A percentile compares a stretch with the other conserved stretches of the same genome.
These are phyloP conservation scores for Colletotrichum sp. DNA, from an alignment of 2,329 filamentous ascomycete species.

Conservation along the genomic window DNA sequence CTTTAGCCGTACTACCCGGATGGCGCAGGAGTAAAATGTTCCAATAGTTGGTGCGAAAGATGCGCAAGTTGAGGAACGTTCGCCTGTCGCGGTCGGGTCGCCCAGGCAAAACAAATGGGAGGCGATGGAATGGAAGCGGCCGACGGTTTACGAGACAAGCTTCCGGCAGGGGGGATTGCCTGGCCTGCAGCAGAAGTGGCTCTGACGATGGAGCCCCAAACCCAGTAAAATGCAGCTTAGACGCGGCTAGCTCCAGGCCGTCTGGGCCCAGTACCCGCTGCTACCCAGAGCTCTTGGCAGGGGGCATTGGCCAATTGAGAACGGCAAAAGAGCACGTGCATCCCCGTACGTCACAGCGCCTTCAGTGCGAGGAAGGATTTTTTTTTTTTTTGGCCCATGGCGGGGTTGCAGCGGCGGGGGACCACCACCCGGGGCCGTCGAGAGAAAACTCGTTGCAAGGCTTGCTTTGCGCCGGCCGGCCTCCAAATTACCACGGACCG, in stretches of 20 bases:
- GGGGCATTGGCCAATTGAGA: slow-evolving; percentile 19
- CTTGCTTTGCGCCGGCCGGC: slow-evolving; percentile 2
- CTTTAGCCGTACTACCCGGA: neutral
- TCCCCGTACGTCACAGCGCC: slow-evolving; percentile 10
- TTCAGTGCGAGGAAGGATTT: neutral
- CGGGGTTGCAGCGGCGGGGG: slow-evolving; percentile 10
- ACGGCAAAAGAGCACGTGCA: slow-evolving; percentile 11
- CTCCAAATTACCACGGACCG: slow-evolving; percentile 6
- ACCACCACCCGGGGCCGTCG: neutral
- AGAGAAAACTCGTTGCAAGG: neutral
- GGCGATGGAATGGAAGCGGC: slow-evolving; percentile 15
- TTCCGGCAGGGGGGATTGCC: slow-evolving; percentile 1
- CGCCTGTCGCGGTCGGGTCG: slow-evolving; percentile 12
- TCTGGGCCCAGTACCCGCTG: neutral
- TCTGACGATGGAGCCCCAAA: neutral
- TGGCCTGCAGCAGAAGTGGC: neutral
- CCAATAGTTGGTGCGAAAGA: neutral
- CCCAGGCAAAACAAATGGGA: slow-evolving; percentile 16
- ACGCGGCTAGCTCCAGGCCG: neutral
- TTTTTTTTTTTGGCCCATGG: slow-evolving; percentile 3
- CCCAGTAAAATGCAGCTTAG: slow-evolving; percentile 1
- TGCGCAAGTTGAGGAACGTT: neutral
- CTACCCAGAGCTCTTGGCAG: neutral
- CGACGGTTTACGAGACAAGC: slow-evolving; percentile 20
- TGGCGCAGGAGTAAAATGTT: neutral